phyloP scores from a whole-genome alignment of 108 stramenopile genomes.

The Cyclotella sp. region DNA sequence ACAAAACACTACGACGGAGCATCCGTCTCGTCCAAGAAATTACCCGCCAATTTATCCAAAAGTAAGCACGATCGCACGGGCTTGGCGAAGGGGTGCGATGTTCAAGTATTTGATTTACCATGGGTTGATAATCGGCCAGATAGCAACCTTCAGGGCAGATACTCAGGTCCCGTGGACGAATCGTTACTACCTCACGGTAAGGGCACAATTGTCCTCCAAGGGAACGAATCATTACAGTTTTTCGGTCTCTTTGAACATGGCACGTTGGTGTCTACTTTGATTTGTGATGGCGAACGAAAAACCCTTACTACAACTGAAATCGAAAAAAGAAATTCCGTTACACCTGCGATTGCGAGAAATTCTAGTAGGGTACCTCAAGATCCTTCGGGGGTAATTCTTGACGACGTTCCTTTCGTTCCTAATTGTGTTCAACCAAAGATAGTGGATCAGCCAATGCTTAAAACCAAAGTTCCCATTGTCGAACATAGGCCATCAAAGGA shows the following conservation, averaged over 20 bases:
- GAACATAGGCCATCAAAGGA: neutral
- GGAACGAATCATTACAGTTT: constrained; percentile 13
- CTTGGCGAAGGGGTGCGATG: neutral
- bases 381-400: neutral
- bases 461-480: neutral
- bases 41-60: neutral
- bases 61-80: neutral
- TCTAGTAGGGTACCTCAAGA: neutral
- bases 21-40: neutral
- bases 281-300: neutral
- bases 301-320: neutral
- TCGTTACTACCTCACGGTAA: constrained; percentile 24
- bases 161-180: constrained; percentile 30
- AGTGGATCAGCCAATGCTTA: neutral
- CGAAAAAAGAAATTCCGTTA: too few relatives aligned
- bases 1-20: neutral
- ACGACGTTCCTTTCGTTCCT: neutral
- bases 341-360: neutral
- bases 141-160: constrained; percentile 5
- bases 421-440: neutral
- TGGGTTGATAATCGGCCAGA: constrained; percentile 11
- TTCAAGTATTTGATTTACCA: constrained; percentile 13
- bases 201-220: constrained; percentile 18
- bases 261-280: neutral
- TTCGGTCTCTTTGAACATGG: constrained; percentile 17